Percentiles rank a stretch among this genome's conserved stretches.
Evolutionary conservation across 2,329 filamentous ascomycete genomes (phyloP).

Genomic region (Chrysoporthe puriensis): DNA sequence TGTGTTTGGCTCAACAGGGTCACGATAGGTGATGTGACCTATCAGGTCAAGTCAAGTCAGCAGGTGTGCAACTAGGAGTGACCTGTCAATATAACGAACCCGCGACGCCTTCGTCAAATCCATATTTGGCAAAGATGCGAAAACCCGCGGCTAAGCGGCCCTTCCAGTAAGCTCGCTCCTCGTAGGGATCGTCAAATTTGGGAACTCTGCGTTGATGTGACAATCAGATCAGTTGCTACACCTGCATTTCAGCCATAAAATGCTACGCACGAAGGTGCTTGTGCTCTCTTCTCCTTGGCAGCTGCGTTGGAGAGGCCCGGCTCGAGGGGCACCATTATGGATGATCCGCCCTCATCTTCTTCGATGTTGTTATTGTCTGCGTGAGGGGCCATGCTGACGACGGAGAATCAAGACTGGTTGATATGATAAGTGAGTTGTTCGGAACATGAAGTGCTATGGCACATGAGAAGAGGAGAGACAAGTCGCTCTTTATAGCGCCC

Average conservation of each 20-base stretch:
- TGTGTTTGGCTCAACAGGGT: slow-evolving; percentile 62
- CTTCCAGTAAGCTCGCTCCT: slow-evolving; percentile 58
- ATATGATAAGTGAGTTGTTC: not conserved
- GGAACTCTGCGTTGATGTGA: slow-evolving; percentile 11
- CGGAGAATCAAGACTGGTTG: not conserved
- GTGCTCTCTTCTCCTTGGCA: slow-evolving; percentile 15
- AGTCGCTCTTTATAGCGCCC: not conserved
- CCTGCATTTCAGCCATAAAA: not conserved
- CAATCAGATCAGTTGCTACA: not conserved
- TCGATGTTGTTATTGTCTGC: slow-evolving; percentile 15
- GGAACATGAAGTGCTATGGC: not conserved
- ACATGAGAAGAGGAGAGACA: not conserved
- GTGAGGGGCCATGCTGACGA: slow-evolving; percentile 21
- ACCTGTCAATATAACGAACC: slow-evolving; percentile 65
- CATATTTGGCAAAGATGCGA: slow-evolving; percentile 60
- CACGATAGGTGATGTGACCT: slow-evolving; percentile 28
- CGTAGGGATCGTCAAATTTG: slow-evolving; percentile 34
- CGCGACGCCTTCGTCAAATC: slow-evolving; percentile 65
- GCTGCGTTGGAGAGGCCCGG: slow-evolving; percentile 15
- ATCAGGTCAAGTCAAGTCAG: slow-evolving; percentile 5
- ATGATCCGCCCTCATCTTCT: not conserved
- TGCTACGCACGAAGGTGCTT: slow-evolving; percentile 6
- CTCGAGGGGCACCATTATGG: slow-evolving; percentile 21
- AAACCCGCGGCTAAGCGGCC: slow-evolving; percentile 58
- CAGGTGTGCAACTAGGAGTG: too few relatives aligned